Conservation (phyloP, 2,329 filamentous ascomycete species). For the Monosporascus sp. region DNA sequence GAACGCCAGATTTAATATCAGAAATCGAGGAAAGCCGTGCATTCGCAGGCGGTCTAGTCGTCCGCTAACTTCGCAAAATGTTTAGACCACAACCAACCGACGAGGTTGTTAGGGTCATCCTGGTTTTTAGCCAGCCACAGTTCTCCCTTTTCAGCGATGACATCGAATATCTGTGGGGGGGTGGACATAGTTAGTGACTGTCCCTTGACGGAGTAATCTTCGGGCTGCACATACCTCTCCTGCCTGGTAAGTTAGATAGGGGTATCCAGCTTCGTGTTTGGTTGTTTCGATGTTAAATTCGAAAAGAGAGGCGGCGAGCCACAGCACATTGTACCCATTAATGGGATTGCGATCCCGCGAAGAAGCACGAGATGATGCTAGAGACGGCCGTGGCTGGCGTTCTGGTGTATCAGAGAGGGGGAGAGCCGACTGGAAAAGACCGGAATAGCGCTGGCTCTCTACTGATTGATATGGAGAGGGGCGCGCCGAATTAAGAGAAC, state of each 20-base stretch:
- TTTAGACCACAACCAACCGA: conserved; percentile 99
- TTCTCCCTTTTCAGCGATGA: conserved; percentile 95
- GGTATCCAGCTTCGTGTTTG: conserved; percentile 88
- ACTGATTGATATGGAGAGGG: conserved; percentile 41
- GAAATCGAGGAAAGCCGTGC: conserved; percentile 17
- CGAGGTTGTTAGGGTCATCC: conserved; percentile 71
- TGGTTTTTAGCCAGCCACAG: conserved; percentile 97
- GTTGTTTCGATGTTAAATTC: conserved; percentile 95
- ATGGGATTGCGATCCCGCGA: conserved; percentile 52
- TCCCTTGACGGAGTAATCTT: background rate
- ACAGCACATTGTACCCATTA: conserved; percentile 68
- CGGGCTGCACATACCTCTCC: conserved; percentile 61
- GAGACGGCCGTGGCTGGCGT: conserved; percentile 46
- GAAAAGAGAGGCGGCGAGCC: conserved; percentile 88
- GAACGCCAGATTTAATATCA: conserved; percentile 1
- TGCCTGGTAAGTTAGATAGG: conserved; percentile 90
- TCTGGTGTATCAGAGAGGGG: conserved; percentile 67
- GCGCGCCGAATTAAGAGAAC: conserved; percentile 53
- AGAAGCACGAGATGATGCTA: conserved; percentile 55
- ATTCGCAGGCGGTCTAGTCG: conserved; percentile 17
- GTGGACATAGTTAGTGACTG: background rate
- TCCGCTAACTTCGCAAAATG: conserved; percentile 75
- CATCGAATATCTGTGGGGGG: conserved; percentile 65
- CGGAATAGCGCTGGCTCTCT: conserved; percentile 58
- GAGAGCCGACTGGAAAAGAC: conserved; percentile 81